Conservation (phyloP, 1,284 basidiomycete species). For the Peniophora sp. region DNA sequence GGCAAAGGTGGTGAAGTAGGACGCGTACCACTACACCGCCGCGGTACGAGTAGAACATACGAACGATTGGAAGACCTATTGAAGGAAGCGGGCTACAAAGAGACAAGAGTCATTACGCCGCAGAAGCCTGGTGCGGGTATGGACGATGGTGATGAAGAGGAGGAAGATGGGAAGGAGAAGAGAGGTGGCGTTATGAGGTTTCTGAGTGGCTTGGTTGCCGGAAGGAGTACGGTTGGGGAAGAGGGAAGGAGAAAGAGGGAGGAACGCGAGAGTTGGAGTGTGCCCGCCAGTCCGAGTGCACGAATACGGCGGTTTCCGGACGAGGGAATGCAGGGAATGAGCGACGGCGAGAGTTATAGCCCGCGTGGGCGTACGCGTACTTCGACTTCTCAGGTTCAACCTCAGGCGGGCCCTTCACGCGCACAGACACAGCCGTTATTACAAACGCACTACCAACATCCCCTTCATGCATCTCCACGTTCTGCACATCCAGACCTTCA, state of each 20-base stretch:
- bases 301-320: neutral
- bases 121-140: neutral
- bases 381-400: neutral
- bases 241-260: neutral
- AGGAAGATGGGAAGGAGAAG: neutral
- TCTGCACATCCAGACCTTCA: slow-evolving; percentile 9
- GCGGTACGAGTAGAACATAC: slow-evolving; percentile 72
- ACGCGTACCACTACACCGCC: slow-evolving; percentile 62
- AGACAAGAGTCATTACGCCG: slow-evolving; percentile 81
- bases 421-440: neutral
- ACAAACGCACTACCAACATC: neutral
- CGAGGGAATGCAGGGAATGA: neutral
- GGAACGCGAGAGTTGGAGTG: neutral
- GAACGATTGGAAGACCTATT: slow-evolving; percentile 78
- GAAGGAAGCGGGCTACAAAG: slow-evolving; percentile 81
- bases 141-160: too few relatives aligned
- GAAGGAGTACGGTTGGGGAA: neutral
- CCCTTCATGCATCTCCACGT: neutral
- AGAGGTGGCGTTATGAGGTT: neutral
- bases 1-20: slow-evolving; percentile 18
- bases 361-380: neutral
- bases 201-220: neutral
- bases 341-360: too few relatives aligned
- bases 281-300: neutral
- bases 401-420: neutral